phyloP scores from a whole-genome alignment of 2,329 filamentous ascomycete species.

The Curvularia spicifera region DNA sequence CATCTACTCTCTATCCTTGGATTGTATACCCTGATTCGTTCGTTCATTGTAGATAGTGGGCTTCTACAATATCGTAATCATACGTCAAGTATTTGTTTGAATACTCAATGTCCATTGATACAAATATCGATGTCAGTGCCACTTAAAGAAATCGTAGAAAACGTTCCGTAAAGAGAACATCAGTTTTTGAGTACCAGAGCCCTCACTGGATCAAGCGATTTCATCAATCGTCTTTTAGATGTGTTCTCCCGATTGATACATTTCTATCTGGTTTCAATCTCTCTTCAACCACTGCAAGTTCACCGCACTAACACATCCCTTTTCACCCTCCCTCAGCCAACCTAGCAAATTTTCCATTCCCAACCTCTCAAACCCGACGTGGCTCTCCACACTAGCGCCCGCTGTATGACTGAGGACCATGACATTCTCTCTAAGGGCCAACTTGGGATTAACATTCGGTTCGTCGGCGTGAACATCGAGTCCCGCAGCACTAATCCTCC shows the following conservation, averaged over 20 bases:
- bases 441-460: conserved; percentile 59
- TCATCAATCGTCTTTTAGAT: neutral
- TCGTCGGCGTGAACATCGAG: conserved; percentile 70
- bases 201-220: neutral
- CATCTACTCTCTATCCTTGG: neutral
- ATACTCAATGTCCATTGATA: neutral
- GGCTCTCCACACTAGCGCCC: conserved; percentile 70
- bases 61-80: neutral
- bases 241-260: neutral
- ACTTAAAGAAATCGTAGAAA: neutral
- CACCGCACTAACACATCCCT: conserved; percentile 65
- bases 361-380: conserved; percentile 69
- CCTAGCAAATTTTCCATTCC: conserved; percentile 71
- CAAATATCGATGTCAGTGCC: neutral
- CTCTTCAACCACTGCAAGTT: conserved; percentile 62
- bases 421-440: conserved; percentile 56
- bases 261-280: neutral
- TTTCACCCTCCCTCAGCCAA: conserved; percentile 59
- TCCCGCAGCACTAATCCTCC: conserved; percentile 60
- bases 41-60: neutral
- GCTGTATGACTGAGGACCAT: conserved; percentile 72
- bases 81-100: neutral
- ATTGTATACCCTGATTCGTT: neutral
- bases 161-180: neutral
- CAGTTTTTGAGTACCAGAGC: neutral